phyloP scores from a whole-genome alignment of 345 rosid genomes.

The Brassica juncea region DNA sequence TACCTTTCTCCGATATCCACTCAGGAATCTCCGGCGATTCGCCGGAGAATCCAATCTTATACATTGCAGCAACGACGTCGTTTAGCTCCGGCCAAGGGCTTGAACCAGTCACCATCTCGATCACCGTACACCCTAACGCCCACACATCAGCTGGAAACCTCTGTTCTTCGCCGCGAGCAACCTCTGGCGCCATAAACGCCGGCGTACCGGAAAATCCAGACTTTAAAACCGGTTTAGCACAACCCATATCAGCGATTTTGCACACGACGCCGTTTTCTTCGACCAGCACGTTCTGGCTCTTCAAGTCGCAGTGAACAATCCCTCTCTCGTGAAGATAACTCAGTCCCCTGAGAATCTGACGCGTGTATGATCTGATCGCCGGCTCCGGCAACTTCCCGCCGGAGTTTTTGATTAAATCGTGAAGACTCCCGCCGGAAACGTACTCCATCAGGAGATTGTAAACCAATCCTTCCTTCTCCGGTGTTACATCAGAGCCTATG shows the following conservation, averaged over 20 bases:
- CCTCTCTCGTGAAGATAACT: constrained; percentile 57
- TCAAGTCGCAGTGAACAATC: constrained; percentile 78
- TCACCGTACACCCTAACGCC: constrained; percentile 77
- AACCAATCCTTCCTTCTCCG: constrained; percentile 28
- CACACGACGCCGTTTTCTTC: constrained; percentile 46
- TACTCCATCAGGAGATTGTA: constrained; percentile 79
- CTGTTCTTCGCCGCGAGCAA: constrained; percentile 82
- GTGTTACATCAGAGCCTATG: constrained; percentile 53
- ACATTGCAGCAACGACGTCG: constrained; percentile 65
- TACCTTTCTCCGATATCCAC: constrained; percentile 54
- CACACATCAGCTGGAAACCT: constrained; percentile 76
- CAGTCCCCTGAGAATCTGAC: constrained; percentile 56
- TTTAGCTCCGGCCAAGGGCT: constrained; percentile 65
- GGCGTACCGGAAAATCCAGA: constrained; percentile 70
- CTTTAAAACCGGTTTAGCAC: constrained; percentile 53
- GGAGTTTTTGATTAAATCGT: constrained; percentile 47
- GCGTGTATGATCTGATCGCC: constrained; percentile 44
- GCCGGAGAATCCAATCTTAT: constrained; percentile 67
- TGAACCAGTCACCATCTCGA: constrained; percentile 75
- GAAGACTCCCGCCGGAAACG: constrained; percentile 62
- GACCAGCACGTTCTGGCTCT: constrained; percentile 65
- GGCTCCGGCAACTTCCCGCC: constrained; percentile 63
- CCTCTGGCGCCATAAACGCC: constrained; percentile 91
- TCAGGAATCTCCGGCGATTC: constrained; percentile 63
- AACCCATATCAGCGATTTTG: constrained; percentile 76